Evolutionary conservation across 257 asterid species (phyloP), one percentile per base, ranked within the genome.

Genomic region (Nemophila menziesii): DNA sequence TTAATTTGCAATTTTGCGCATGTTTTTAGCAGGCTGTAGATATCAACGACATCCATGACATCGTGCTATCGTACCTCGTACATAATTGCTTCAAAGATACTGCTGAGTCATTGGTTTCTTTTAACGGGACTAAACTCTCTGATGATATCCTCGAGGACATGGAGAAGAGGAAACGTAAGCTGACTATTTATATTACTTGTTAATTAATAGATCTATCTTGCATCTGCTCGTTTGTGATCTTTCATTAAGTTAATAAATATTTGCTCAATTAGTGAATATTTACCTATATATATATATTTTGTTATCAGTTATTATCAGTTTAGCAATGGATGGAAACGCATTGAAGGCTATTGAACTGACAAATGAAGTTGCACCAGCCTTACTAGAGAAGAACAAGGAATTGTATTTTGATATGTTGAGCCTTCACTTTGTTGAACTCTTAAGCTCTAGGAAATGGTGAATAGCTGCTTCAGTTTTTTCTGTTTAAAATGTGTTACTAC

Each of bases 71-170:
- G 8, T 84, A 84, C 64, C 93, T 89, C 39, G 84, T 69, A 42
- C 94, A 85, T 62, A 74, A 70, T 71, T 78, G 96, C 86, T 84
- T 67, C 76, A 69, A 68, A 40, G 94, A 70, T 56, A 89, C 96
- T 0, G 54, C 74, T 56, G 92, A 81, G 54, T 76, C 96, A 0
- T 84, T 84, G 43, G 52, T 63, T 57, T 54, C 84, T 51, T 65
- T 74, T 57, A 67, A 77, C 22, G 94, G 87, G 51, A 56, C 70
- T 68, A 65, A 64, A 60, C 84, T 67, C 51, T 47, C 82, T 39
- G 57, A 44, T 19, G 76, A 55, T 63, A 56, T 64, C 55, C 67
- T 79, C 16, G 83, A 78, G 64, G 72, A 77, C 62, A 84, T 84
- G 78, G 93, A 76, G 67, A 80, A 58, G 67, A 66, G 92, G 69